These are phyloP conservation scores for Dictyostelium brefeldianum DNA, from an alignment of 78 protist genomes.

Conservation along the genomic window DNA sequence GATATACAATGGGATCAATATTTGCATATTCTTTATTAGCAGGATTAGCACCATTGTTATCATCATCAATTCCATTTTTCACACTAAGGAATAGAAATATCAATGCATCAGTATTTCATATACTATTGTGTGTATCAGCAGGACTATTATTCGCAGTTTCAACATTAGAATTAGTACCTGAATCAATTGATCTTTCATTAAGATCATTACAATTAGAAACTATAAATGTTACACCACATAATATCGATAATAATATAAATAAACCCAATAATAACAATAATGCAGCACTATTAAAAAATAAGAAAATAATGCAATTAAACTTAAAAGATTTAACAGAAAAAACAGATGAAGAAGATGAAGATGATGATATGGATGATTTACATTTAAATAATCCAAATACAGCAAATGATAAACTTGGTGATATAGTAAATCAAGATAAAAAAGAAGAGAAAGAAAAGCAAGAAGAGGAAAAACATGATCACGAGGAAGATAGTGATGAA, in stretches of 20 bases:
- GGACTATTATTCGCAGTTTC: conserved; percentile 70
- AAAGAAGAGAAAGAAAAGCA: background rate
- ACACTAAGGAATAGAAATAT: conserved; percentile 27
- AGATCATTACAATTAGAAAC: background rate
- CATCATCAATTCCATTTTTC: conserved; percentile 57
- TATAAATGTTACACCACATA: background rate
- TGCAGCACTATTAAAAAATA: background rate
- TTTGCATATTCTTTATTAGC: conserved; percentile 54
- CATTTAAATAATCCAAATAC: background rate
- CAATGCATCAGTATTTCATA: conserved; percentile 25
- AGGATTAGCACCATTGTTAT: conserved; percentile 56
- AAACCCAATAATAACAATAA: background rate
- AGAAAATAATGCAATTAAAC: background rate
- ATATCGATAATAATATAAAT: background rate
- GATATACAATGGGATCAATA: background rate
- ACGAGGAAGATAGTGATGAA: background rate
- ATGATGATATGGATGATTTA: background rate
- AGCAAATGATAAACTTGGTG: background rate
- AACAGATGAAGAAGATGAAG: too few species aligned
- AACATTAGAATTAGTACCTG: conserved; percentile 60
- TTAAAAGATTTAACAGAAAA: background rate
- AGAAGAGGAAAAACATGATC: conserved; percentile 11
- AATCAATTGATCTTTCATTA: conserved; percentile 8
- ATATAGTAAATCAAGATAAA: background rate
- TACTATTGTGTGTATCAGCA: conserved; percentile 51